Evolutionary conservation across 1,284 basidiomycete species (phyloP), one percentile per base, ranked within the genome.

Genomic region (Cystobasidium pallidum): DNA sequence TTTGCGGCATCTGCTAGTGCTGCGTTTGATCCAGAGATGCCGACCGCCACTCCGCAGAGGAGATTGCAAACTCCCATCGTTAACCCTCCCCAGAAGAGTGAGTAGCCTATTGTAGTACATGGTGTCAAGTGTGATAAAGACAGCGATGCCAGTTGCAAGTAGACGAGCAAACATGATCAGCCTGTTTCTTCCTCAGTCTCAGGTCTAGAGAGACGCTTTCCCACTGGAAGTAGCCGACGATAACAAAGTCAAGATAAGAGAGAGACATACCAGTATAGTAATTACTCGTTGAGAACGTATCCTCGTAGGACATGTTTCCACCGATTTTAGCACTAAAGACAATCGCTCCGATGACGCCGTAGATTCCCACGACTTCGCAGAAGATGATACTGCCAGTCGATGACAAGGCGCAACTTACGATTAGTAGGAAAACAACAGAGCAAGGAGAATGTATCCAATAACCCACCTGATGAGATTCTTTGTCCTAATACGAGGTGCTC

Each of bases 391-490:
- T 95, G 78, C 13, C 41, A 21, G n/a, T n/a, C n/a, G 28, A 21
- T 10, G 21, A 58, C 36, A 34, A 51, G 8, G 30, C 47, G 11
- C 21, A 45, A 11, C n/a, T n/a, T n/a, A n/a, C n/a, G n/a, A n/a
- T n/a, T n/a, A n/a, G n/a, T n/a, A n/a, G n/a, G n/a, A n/a, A n/a
- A n/a, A n/a, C n/a, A n/a, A n/a, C n/a, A n/a, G n/a, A n/a, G n/a
- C n/a, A n/a, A n/a, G n/a, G n/a, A n/a, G n/a, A n/a, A n/a, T n/a
- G n/a, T n/a, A n/a, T n/a, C n/a, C n/a, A n/a, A 15, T 58, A 32
- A 81, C 86, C 73, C 72, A 92, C 94, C 91, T 94, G 78, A 98
- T 97, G 81, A 99, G 82, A 81, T 99, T 99, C 86, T 99, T 99
- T 43, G 95, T 98, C 64, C 90, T 88, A 76, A 99, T 99, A 75